Evolutionary conservation across 2,329 filamentous ascomycete genomes (phyloP), one percentile per base, ranked within the genome.

Genomic region (Monosporascus sp.): DNA sequence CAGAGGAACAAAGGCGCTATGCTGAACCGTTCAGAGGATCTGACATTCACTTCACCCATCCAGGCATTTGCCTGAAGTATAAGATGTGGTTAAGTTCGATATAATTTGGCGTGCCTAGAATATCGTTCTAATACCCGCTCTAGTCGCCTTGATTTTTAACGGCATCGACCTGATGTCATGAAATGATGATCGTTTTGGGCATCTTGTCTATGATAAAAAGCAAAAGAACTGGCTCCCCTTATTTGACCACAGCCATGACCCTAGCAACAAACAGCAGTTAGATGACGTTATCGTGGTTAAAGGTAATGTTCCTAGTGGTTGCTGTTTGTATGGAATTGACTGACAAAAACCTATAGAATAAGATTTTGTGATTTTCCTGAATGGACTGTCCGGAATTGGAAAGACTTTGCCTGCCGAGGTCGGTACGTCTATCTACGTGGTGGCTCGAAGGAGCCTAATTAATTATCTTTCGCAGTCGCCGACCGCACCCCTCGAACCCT

Each of bases 371-470:
- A 65, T 75, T 35, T 66, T 76, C 1, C 65, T 77, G 11, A 72
- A 67, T 7, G 73, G 74, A 0, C 72, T 71, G 0, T 72, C 74
- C 0, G 74, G 74, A 2, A 75, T 72, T 0, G 74, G 74, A 26
- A 77, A 77, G 63, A 77, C 74, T 0, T 65, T 76, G 14, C 75
- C 73, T 16, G 74, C 72, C 14, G 74, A 67, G 45, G 56, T 45
- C 9, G 56, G 19, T 45, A 50, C 40, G 49, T 40, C 48, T 50
- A 14, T n/a, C 24, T 22, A 3, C 14, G 19, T 11, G 5, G 5
- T 46, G n/a, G 7, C 6, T n/a, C 11, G 14, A n/a, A 24, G 5
- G 22, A 20, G 9, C 11, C 4, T 11, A 43, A n/a, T 17, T 46
- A 9, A 20, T 46, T 16, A 31, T n/a, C 43, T 16, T 27, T 26